phyloP scores from a whole-genome alignment of 768 basidiomycete species.

The Termitomyces sp. region DNA sequence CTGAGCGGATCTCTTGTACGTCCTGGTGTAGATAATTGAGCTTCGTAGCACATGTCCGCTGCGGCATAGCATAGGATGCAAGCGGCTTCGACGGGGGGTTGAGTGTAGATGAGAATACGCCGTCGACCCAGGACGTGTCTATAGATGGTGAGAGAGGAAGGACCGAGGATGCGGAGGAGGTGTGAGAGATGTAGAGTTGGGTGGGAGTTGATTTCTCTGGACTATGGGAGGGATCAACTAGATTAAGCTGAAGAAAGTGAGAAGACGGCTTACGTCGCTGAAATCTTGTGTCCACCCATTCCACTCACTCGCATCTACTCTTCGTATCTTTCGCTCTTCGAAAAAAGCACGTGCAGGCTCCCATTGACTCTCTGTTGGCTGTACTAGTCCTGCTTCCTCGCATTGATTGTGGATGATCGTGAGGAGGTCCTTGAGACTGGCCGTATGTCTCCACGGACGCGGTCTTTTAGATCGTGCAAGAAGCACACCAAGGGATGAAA shows the following conservation, averaged over 20 bases:
- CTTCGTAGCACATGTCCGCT: slow-evolving; percentile 43
- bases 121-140: slow-evolving; percentile 72
- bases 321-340: slow-evolving; percentile 49
- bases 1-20: slow-evolving; percentile 39
- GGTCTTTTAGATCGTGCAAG: slow-evolving; percentile 59
- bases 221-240: background rate
- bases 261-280: slow-evolving; percentile 37
- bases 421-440: slow-evolving; percentile 56
- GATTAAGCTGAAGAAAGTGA: background rate
- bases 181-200: slow-evolving; percentile 73
- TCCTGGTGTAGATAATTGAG: slow-evolving; percentile 25
- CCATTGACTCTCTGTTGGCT: slow-evolving; percentile 55
- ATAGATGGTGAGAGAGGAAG: slow-evolving; percentile 72
- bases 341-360: slow-evolving; percentile 59
- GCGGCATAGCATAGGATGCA: slow-evolving; percentile 73
- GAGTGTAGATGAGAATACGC: slow-evolving; percentile 74
- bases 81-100: slow-evolving; percentile 75
- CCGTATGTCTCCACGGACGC: slow-evolving; percentile 72
- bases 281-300: slow-evolving; percentile 65
- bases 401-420: slow-evolving; percentile 45
- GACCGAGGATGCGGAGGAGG: slow-evolving; percentile 70
- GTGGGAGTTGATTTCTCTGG: slow-evolving; percentile 16
- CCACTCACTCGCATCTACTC: slow-evolving; percentile 56
- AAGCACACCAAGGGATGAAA: slow-evolving; percentile 73
- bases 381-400: slow-evolving; percentile 39